Base-by-base conservation (phyloP, 23 red algal genomes). In the Gracilaria domingensis region DNA sequence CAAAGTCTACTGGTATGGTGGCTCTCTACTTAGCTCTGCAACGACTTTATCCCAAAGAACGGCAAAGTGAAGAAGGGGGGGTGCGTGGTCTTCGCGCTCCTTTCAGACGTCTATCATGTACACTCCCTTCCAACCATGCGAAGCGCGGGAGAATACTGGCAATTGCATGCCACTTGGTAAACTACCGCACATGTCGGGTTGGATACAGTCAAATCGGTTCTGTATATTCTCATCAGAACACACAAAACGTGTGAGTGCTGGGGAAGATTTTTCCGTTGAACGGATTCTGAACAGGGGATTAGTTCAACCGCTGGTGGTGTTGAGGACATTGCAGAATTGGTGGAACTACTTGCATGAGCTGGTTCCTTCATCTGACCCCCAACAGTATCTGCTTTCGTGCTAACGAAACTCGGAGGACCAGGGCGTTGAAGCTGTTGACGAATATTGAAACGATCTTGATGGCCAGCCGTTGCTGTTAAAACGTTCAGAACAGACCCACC, bases 401-500 rank as follows among this genome's bases (percentile, higher is more conserved):
- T 21, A 32, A 77, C 42, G 38, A 50, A 77, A 37, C 26, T 48
- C 30, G 8, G 40, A 4, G 42, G 30, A 77, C 30, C 72, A 30
- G 72, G 4, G 45, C 72, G n/a, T 42, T 75, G 70, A 48, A 45
- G 70, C n/a, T 75, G 70, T 47, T 75, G 72, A 51, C 72, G 0
- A 77, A 51, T 48, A 77, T 50, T 77, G 50, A 77, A 77, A 20
- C 42, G 38, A n/a, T 34, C 45, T 51, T 77, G 72, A 51, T 77
- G 50, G 8, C 39, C 42, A 77, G 39, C 39, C 11, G 40, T 48
- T 0, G 39, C 38, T 39, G 30, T 77, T 12, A 50, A 49, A 0
- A 50, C 72, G 34, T 77, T 42, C 2, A 77, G 72, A 50, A 77
- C 72, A 77, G 40, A 77, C 30, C 72, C 72, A 77, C 72, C 42